Evolutionary conservation across 495 filamentous ascomycete species (phyloP).

Genomic region (Sabuloglossum arenarium): DNA sequence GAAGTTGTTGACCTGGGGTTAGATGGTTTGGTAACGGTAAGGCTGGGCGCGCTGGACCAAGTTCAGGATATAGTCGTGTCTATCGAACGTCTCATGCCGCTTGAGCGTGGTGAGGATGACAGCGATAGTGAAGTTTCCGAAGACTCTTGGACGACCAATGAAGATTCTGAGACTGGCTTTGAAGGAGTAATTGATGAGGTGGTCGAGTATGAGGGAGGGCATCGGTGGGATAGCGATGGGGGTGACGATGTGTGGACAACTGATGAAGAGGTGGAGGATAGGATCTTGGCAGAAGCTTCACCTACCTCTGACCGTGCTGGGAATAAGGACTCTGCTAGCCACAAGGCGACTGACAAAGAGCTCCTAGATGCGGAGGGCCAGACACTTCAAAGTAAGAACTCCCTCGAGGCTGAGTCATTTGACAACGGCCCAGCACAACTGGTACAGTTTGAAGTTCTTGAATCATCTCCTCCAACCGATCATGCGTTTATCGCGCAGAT

Average conservation of each 20-base stretch:
- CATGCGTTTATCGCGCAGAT: conserved; percentile 24
- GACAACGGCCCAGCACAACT: not conserved
- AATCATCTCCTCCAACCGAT: conserved; percentile 21
- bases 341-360: not conserved
- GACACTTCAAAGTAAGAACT: not conserved
- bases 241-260: conserved; percentile 20
- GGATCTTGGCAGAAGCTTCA: not conserved
- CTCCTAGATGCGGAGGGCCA: not conserved
- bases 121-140: conserved; percentile 7
- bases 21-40: conserved; percentile 31
- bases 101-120: conserved; percentile 7
- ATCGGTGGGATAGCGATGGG: conserved; percentile 16
- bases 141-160: conserved; percentile 16
- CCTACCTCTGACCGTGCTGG: not conserved
- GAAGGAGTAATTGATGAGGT: conserved; percentile 12
- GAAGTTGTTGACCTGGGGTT: conserved; percentile 31
- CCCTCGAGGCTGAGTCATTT: not conserved
- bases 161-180: conserved; percentile 10
- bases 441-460: conserved; percentile 22
- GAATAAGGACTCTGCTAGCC: not conserved
- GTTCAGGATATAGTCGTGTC: conserved; percentile 27
- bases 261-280: conserved; percentile 16
- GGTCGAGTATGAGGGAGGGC: conserved; percentile 20
- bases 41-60: conserved; percentile 26
- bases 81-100: conserved; percentile 23